Base-by-base conservation (phyloP, 2,329 filamentous ascomycete genomes). In the Exophiala aquamarina region DNA sequence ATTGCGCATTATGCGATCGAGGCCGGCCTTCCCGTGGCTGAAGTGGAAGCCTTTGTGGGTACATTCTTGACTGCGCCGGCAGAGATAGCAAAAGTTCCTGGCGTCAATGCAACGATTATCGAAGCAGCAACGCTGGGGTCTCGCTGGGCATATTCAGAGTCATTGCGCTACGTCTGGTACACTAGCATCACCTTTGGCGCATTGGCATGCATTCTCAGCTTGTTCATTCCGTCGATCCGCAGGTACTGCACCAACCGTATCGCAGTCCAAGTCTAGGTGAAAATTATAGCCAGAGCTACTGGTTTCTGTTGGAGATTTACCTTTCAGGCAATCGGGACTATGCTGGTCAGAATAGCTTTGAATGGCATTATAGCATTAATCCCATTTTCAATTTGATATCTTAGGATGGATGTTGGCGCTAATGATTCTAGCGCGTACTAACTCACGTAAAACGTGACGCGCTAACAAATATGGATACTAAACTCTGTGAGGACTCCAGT, bases 1-100 rank as follows among this genome's bases (percentile, higher is more conserved):
- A 32, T 72, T 72, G 41, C 28, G 2, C 3, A 52, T 34, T 51
- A 47, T 17, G 54, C 51, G 17, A 35, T 56, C 20, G 26, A 37
- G n/a, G 54, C 54, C 3, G 54, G 54, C n/a, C 35, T 56, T 14
- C 47, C 50, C 7, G 20, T 44, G 8, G 14, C 29, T 3, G 19
- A 29, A 4, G 44, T 41, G 2, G 18, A 23, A 11, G n/a, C 19
- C 10, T 56, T 56, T 15, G 50, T 56, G 9, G 37, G 8, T 19
- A 38, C 47, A 4, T 54, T 45, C 31, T 29, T 56, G 9, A 15
- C 10, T 9, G 47, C 17, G 26, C 47, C 50, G 4, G 35, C 33
- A 4, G 18, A 49, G 4, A 49, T 58, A 63, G 23, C 47, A 7
- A 18, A 14, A 13, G 35, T 52, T 6, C 50, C 50, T 0, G 50